Conservation (phyloP, 1,139 yeast species). For the Yamadazyma sp. region DNA sequence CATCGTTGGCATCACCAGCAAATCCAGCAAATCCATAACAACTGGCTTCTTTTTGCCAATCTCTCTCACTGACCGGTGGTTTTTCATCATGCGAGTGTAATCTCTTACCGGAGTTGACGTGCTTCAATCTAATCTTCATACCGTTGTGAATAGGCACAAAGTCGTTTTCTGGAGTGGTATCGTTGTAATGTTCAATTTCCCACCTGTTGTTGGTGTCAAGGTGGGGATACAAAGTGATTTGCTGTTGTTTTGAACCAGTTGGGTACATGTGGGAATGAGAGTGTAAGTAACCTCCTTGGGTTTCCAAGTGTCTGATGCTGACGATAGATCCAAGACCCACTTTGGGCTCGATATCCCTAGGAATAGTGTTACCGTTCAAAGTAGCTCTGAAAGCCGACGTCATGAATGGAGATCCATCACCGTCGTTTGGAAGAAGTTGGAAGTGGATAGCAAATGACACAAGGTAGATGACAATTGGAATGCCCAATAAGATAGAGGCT, state of each 20-base stretch:
- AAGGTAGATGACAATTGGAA: slow-evolving; percentile 70
- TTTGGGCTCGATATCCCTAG: slow-evolving; percentile 67
- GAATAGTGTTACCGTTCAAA: slow-evolving; percentile 69
- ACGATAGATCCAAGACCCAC: slow-evolving; percentile 87
- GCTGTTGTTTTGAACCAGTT: slow-evolving; percentile 94
- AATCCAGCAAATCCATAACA: slow-evolving; percentile 92
- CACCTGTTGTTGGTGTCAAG: slow-evolving; percentile 86
- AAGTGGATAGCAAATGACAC: slow-evolving; percentile 81
- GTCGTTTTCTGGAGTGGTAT: slow-evolving; percentile 45
- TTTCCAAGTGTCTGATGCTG: slow-evolving; percentile 76
- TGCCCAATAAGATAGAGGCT: slow-evolving; percentile 59
- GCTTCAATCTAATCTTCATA: slow-evolving; percentile 75
- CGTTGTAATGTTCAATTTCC: slow-evolving; percentile 70
- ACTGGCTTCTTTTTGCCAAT: slow-evolving; percentile 95
- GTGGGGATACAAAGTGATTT: slow-evolving; percentile 90
- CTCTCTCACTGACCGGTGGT: slow-evolving; percentile 88
- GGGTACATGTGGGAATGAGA: slow-evolving; percentile 85
- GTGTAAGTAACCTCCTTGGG: slow-evolving; percentile 94
- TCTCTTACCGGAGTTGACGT: slow-evolving; percentile 68
- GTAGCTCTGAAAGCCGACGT: slow-evolving; percentile 84
- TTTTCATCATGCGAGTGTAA: slow-evolving; percentile 95
- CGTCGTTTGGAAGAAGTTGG: slow-evolving; percentile 64
- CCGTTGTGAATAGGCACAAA: slow-evolving; percentile 73
- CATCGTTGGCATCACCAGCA: slow-evolving; percentile 93
- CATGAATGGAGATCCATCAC: slow-evolving; percentile 89